Evolutionary conservation across 1,284 basidiomycete species (phyloP).

Genomic region (Leccinum huronense): DNA sequence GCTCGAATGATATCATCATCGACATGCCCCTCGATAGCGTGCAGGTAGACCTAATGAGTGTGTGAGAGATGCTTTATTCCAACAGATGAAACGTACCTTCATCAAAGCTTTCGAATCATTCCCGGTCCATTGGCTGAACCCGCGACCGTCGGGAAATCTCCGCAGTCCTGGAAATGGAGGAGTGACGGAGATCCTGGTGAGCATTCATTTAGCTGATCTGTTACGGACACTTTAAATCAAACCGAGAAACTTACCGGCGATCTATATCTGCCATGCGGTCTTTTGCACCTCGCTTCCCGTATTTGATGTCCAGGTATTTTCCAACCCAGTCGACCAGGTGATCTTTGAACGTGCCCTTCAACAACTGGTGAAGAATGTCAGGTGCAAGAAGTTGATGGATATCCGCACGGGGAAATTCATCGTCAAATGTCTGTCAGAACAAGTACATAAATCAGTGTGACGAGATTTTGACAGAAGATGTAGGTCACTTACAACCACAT

Average conservation of each 20-base stretch:
- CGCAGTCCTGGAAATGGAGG: constrained; percentile 9
- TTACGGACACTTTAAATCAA: background rate
- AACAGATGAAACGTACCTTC: constrained; percentile 9
- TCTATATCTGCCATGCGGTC: background rate
- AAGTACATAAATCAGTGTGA: background rate
- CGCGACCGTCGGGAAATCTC: constrained; percentile 8
- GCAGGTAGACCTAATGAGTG: constrained; percentile 6
- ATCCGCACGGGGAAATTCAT: background rate
- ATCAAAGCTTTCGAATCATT: constrained; percentile 18
- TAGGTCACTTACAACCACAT: background rate
- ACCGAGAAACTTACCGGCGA: background rate
- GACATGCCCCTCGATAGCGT: constrained; percentile 2
- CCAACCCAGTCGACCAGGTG: background rate
- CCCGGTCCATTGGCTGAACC: constrained; percentile 16
- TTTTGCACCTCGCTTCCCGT: constrained; percentile 7
- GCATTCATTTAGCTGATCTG: background rate
- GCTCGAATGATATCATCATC: constrained; percentile 1
- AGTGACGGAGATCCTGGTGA: constrained; percentile 4
- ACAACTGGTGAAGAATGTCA: constrained; percentile 1
- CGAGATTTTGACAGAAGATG: background rate
- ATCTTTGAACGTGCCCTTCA: background rate
- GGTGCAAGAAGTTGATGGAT: background rate
- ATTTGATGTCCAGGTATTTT: background rate
- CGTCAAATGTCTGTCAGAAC: background rate
- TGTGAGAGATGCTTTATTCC: background rate